Evolutionary conservation across 2,329 filamentous ascomycete genomes (phyloP), one percentile per base, ranked within the genome.

Genomic region (Cladophialophora psammophila): DNA sequence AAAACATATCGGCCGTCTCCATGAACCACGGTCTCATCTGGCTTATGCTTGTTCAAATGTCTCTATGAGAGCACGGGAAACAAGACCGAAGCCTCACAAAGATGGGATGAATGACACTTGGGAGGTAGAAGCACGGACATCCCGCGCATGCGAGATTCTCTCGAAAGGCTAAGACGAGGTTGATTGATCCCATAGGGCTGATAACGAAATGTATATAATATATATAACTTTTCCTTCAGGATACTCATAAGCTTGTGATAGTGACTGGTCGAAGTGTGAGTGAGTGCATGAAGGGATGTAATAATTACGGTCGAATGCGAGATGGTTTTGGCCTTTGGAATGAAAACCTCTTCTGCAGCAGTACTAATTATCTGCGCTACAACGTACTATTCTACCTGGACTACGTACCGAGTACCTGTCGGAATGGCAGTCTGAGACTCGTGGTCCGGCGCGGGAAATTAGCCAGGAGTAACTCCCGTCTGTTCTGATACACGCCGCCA

Each of bases 371-470:
- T 26, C 26, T 26, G 26, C 26, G 3, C 26, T 26, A 26, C n/a
- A n/a, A n/a, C n/a, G n/a, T n/a, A n/a, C n/a, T n/a, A n/a, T n/a
- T n/a, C n/a, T n/a, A n/a, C n/a, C 26, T 26, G 26, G 26, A 26
- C 26, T 26, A 26, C 26, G 26, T 26, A 26, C 26, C 26, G 3
- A 26, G 26, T 26, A 26, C 26, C 26, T 26, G 26, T 26, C 2
- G 26, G 26, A 26, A 26, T 26, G 26, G n/a, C 42, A 50, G 26
- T 26, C 45, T 50, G 45, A 50, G 45, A 50, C 45, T 18, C 18
- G 18, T 18, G 40, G 40, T 42, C 40, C 13, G 13, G 18, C 45
- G 45, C 45, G 45, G 45, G 45, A 50, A 50, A 50, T 50, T 50
- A 50, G 18, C 3, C 45, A 50, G 45, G 45, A 26, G 45, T 5